phyloP scores from a whole-genome alignment of 2,329 filamentous ascomycete genomes.

The Elsinoe perseae region DNA sequence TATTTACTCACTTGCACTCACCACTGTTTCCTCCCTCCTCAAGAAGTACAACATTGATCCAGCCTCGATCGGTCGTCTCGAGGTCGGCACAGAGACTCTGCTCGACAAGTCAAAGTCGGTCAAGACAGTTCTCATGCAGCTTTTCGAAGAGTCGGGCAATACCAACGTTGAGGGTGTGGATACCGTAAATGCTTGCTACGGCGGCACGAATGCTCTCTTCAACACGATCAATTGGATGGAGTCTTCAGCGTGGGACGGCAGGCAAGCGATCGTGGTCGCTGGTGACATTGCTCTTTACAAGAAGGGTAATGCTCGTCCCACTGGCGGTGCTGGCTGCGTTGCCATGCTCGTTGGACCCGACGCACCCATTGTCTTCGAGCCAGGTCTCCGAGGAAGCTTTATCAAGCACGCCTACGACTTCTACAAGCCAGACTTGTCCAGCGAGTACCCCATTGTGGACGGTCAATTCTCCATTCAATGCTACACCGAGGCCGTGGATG shows the following conservation, averaged over 20 bases:
- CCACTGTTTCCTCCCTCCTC: constrained; percentile 44
- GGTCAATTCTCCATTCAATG: constrained; percentile 47
- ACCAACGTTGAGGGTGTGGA: constrained; percentile 48
- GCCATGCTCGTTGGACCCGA: constrained; percentile 48
- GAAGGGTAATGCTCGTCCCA: constrained; percentile 47
- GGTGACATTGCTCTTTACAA: constrained; percentile 49
- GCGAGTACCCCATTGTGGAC: constrained; percentile 47
- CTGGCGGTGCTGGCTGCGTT: constrained; percentile 46
- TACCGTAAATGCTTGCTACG: constrained; percentile 49
- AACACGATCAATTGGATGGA: constrained; percentile 49
- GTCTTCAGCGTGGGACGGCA: constrained; percentile 47
- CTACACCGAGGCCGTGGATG: constrained; percentile 47
- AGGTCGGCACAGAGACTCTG: constrained; percentile 48
- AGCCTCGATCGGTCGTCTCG: constrained; percentile 44
- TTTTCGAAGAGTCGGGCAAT: constrained; percentile 46
- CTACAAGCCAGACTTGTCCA: constrained; percentile 48
- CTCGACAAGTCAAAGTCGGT: constrained; percentile 50
- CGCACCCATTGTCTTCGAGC: constrained; percentile 44
- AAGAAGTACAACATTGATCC: constrained; percentile 47
- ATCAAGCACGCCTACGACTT: constrained; percentile 48
- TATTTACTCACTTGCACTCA: constrained; percentile 48
- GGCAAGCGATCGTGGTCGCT: constrained; percentile 45
- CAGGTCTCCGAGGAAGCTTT: constrained; percentile 44
- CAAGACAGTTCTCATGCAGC: constrained; percentile 48
- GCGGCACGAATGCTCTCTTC: constrained; percentile 48